These are phyloP conservation scores for Parasarocladium wereldwijsianum DNA, from an alignment of 2,329 filamentous ascomycete genomes.

Conservation along the genomic window DNA sequence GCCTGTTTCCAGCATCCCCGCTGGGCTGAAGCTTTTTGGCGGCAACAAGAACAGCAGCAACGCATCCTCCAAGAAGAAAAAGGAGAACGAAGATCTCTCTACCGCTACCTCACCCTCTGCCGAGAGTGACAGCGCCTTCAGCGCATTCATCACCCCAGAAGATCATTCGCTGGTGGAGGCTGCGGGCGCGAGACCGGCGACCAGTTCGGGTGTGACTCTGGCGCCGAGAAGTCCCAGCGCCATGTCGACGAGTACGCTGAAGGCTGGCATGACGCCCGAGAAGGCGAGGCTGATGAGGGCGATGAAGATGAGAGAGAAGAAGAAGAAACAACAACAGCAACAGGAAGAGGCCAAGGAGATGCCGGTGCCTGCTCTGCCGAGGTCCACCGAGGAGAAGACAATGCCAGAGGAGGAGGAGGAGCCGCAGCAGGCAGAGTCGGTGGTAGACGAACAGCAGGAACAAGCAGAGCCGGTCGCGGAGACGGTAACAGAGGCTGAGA, in stretches of 20 bases:
- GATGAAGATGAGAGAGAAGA: conserved; percentile 76
- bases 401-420: not conserved
- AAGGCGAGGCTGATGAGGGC: conserved; percentile 91
- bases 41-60: conserved; percentile 26
- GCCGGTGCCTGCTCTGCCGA: conserved; percentile 1
- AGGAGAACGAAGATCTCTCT: conserved; percentile 4
- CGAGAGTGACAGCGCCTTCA: conserved; percentile 5
- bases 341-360: too few species aligned
- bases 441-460: too few species aligned
- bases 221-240: conserved; percentile 19
- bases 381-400: not conserved
- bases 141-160: too few species aligned
- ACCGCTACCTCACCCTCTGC: not conserved
- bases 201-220: conserved; percentile 28
- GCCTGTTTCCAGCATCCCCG: conserved; percentile 65
- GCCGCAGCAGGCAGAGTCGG: too few species aligned
- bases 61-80: conserved; percentile 10
- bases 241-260: conserved; percentile 26
- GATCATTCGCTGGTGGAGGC: too few species aligned
- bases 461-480: conserved; percentile 6
- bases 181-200: conserved; percentile 20
- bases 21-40: conserved; percentile 58
- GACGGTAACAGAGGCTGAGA: conserved; percentile 13
- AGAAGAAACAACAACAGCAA: conserved; percentile 26
- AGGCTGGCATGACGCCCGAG: conserved; percentile 60